Evolutionary conservation across 164 flowering plant species (phyloP), one percentile per base, ranked within the genome.

Genomic region (Liquidambar formosana): DNA sequence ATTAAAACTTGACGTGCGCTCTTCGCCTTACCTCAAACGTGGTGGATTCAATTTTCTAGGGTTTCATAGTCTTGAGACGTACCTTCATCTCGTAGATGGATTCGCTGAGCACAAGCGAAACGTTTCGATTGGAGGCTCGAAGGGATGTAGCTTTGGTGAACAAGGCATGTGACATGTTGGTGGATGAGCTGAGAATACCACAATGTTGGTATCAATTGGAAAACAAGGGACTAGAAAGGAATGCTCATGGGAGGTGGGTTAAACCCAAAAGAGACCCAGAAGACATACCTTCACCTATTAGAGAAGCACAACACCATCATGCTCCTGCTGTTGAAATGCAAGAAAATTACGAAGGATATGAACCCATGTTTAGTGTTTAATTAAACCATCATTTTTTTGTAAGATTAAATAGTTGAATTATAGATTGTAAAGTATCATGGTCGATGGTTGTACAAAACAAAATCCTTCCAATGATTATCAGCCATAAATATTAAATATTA

Each of bases 81-180:
- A 88, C 52, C 83, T 90, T 5, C 96, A 90, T 70, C 71, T 88
- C 0, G 71, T 85, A 3, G 94, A 87, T 64, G 91, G 87, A 3
- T 80, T 66, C 21, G n/a, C n/a, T n/a, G n/a, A n/a, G n/a, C n/a
- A 13, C 14, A 0, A 56, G 80, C 45, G n/a, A 45, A 5, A 58
- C 38, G 0, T 89, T 85, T 53, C 51, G 88, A 21, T 12, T 15
- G 47, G 51, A 79, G 52, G 84, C 84, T 10, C 21, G 66, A 16
- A 76, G 87, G 48, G 86, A 82, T 43, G 54, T 86, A 27, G 83
- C 88, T 0, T 68, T 84, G 33, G 86, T 84, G 76, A 86, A 86
- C 76, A 86, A 86, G 69, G 14, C 44, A 0, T 13, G 70, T 18
- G 77, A 72, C 22, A 76, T 80, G 79, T 38, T 77, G 73, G 23